Evolutionary conservation across 2,329 filamentous ascomycete species (phyloP).

Genomic region (Alternaria atra): DNA sequence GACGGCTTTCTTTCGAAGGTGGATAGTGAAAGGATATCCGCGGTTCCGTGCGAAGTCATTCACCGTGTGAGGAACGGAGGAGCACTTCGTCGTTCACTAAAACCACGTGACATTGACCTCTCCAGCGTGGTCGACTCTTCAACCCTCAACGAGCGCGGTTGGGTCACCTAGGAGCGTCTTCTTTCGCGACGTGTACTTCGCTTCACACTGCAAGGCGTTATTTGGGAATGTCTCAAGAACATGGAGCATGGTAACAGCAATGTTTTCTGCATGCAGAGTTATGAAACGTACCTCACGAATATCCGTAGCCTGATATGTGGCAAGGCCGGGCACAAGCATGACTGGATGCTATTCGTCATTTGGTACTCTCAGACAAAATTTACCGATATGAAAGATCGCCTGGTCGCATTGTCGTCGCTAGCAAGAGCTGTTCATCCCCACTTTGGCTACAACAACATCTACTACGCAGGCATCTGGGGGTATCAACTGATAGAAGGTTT

Average conservation of each 20-base stretch:
- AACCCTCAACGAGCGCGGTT: background rate
- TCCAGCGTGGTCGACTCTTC: background rate
- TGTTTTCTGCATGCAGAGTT: background rate
- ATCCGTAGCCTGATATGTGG: too few species aligned
- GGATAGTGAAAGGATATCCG: background rate
- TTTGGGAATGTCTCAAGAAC: background rate
- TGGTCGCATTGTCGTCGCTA: background rate
- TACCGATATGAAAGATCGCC: background rate
- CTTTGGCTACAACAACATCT: background rate
- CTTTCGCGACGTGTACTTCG: conserved; percentile 6
- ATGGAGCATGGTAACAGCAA: background rate
- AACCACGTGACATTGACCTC: background rate
- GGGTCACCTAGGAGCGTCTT: conserved; percentile 1
- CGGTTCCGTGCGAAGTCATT: background rate
- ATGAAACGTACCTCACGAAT: too few species aligned
- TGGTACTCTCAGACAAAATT: background rate
- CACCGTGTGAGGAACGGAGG: background rate
- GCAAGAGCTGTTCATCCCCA: background rate
- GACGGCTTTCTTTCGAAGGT: conserved; percentile 3
- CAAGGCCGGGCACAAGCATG: too few species aligned
- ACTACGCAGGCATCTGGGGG: background rate
- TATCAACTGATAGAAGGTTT: background rate
- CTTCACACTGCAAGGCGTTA: background rate
- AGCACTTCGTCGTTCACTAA: background rate
- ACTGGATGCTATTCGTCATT: background rate